These are phyloP conservation scores for Colletotrichum cereale DNA, from an alignment of 2,329 filamentous ascomycete species.

Conservation along the genomic window DNA sequence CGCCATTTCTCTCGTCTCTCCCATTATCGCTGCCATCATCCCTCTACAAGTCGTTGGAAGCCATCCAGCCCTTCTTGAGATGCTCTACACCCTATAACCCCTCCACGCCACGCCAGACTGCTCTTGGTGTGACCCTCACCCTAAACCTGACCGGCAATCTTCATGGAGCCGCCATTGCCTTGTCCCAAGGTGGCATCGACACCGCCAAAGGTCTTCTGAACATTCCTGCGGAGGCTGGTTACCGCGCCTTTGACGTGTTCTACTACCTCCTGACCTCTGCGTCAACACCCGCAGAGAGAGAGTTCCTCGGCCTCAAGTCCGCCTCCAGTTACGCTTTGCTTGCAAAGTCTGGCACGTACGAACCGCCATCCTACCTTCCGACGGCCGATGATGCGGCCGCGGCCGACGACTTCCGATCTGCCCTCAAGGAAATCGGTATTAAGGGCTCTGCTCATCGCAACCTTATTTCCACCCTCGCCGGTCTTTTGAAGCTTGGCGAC, in stretches of 20 bases:
- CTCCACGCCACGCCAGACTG: conserved; percentile 83
- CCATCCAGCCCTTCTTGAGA: conserved; percentile 86
- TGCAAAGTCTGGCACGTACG: conserved; percentile 85
- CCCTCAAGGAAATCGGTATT: conserved; percentile 92
- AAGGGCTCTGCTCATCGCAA: conserved; percentile 86
- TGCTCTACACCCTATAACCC: conserved; percentile 91
- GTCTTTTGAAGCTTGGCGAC: conserved; percentile 91
- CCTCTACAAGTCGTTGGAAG: conserved; percentile 83
- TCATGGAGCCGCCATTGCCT: conserved; percentile 78
- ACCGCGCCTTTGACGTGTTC: conserved; percentile 96
- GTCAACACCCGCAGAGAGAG: conserved; percentile 87
- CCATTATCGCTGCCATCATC: conserved; percentile 82
- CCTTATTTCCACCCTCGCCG: conserved; percentile 87
- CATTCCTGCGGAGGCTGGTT: conserved; percentile 82
- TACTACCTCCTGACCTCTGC: conserved; percentile 96
- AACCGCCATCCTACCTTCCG: conserved; percentile 87
- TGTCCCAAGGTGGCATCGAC: conserved; percentile 91
- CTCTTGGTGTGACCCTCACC: conserved; percentile 84
- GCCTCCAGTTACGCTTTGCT: conserved; percentile 84
- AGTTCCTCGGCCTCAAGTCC: conserved; percentile 85
- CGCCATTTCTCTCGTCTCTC: conserved; percentile 83
- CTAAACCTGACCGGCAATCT: conserved; percentile 85
- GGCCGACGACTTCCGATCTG: conserved; percentile 90
- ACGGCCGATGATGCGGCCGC: conserved; percentile 93
- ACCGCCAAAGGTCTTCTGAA: conserved; percentile 83